phyloP scores from a whole-genome alignment of 495 filamentous ascomycete genomes.

The Xylaria bambusicola region DNA sequence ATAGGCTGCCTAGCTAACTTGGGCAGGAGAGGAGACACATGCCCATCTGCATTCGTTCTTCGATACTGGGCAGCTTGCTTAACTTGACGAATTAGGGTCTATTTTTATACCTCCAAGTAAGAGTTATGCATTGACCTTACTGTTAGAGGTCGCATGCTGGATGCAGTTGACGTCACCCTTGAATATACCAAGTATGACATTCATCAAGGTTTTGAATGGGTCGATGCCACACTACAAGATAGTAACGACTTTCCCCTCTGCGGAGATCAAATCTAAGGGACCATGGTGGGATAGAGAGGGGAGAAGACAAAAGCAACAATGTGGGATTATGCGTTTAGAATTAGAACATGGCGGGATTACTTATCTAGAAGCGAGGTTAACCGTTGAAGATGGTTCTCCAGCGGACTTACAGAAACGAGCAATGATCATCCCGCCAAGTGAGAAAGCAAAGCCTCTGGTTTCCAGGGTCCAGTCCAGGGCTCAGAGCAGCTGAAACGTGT shows the following conservation, averaged over 20 bases:
- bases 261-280: too few relatives aligned
- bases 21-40: too few relatives aligned
- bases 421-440: too few relatives aligned
- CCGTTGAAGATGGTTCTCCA: too few relatives aligned
- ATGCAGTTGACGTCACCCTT: conserved; percentile 1
- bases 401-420: too few relatives aligned
- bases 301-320: too few relatives aligned
- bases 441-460: not conserved
- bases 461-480: conserved; percentile 4
- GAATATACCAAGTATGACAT: too few relatives aligned
- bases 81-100: not conserved
- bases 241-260: too few relatives aligned
- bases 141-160: not conserved
- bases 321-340: too few relatives aligned
- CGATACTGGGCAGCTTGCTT: not conserved
- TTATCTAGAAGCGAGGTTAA: too few relatives aligned
- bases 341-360: too few relatives aligned
- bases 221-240: not conserved
- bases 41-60: not conserved
- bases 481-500: conserved; percentile 9
- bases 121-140: not conserved
- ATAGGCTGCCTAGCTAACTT: not conserved
- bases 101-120: not conserved
- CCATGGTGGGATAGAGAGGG: too few relatives aligned
- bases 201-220: not conserved